Conservation (phyloP, 1,284 basidiomycete species). For the Pterulicium gracile region DNA sequence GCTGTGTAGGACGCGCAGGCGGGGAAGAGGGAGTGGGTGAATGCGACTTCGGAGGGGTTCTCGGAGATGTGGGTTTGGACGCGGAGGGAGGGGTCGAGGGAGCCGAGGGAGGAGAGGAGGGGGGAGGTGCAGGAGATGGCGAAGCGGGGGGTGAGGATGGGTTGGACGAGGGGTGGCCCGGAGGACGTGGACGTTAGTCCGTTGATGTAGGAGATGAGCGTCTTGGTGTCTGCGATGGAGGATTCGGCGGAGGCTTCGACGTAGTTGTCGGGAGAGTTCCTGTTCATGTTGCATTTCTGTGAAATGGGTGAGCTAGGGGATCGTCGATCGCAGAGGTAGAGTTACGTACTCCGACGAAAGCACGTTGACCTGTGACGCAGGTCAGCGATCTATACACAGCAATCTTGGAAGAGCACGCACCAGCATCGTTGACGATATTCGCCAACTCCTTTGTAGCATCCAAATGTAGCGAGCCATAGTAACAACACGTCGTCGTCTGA, state of each 20-base stretch:
- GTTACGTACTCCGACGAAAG: conserved; percentile 65
- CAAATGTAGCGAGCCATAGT: conserved; percentile 80
- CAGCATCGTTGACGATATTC: conserved; percentile 57
- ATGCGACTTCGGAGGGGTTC: conserved; percentile 67
- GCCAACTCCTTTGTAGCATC: conserved; percentile 78
- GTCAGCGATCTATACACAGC: conserved; percentile 1
- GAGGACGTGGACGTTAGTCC: conserved; percentile 26
- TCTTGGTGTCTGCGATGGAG: conserved; percentile 51
- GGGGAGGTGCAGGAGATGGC: conserved; percentile 82
- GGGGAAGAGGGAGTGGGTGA: conserved; percentile 60
- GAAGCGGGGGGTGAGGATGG: conserved; percentile 90
- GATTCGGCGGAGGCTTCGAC: conserved; percentile 50
- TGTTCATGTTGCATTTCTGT: conserved; percentile 94
- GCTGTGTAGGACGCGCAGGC: conserved; percentile 51
- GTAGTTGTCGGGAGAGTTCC: conserved; percentile 63
- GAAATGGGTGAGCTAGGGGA: no score
- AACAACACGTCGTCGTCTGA: conserved; percentile 90
- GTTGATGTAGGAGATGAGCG: conserved; percentile 64
- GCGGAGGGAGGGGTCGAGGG: conserved; percentile 52
- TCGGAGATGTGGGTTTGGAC: conserved; percentile 95
- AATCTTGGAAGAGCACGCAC: conserved; percentile 23
- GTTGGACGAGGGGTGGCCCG: conserved; percentile 56
- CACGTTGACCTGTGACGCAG: conserved; percentile 62
- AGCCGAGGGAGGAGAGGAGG: conserved; percentile 59
- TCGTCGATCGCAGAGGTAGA: conserved; percentile 9